Base-by-base conservation (phyloP, 106 monocot species). In the Narthecium ossifragum region DNA sequence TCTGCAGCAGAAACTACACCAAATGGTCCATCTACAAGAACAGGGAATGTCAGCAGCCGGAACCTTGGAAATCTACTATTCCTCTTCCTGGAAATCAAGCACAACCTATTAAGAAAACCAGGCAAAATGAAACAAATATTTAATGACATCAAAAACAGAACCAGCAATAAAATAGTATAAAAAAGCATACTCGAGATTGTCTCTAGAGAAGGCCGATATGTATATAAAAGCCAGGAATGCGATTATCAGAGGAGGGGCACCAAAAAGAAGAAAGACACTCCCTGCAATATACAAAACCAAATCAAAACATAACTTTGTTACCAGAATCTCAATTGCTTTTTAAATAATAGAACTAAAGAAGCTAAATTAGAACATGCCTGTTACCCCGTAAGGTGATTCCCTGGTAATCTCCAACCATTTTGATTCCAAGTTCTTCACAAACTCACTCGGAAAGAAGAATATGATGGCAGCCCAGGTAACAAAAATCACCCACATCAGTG, bases 1-100 rank as follows among this genome's bases (percentile, higher is more conserved):
- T 93, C 93, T 55, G 76, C 70, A 10, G 88, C 93, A 21, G 81
- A 88, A 53, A 93, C 81, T 38, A 93, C 88, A 26, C 93, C 93
- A 68, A 93, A 88, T 11, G 88, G 85, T 29, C 93, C 93, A 38
- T 85, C 88, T 6, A 80, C 74, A 24, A 88, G 61, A 5, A 93
- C 65, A 41, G 93, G 93, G 63, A 88, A 88, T 26, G 93, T 93
- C 93, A 85, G 79, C 24, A 93, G 57, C 6, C 76, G 72, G 64
- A 76, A 76, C 45, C 68, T 67, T 8, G 85, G 76, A 31, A 67
- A 75, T n/a, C 64, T 82, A 24, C 26, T 4, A 26, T 54, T 63
- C 70, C 68, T 77, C 56, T 56, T 82, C 76, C 92, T 88, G 70
- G 10, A 55, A 8, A 71, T 25, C 2, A 36, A 70, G 13, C 10